Evolutionary conservation across 805 yeast species (phyloP).

Genomic region (Metschnikowia arizonensis): DNA sequence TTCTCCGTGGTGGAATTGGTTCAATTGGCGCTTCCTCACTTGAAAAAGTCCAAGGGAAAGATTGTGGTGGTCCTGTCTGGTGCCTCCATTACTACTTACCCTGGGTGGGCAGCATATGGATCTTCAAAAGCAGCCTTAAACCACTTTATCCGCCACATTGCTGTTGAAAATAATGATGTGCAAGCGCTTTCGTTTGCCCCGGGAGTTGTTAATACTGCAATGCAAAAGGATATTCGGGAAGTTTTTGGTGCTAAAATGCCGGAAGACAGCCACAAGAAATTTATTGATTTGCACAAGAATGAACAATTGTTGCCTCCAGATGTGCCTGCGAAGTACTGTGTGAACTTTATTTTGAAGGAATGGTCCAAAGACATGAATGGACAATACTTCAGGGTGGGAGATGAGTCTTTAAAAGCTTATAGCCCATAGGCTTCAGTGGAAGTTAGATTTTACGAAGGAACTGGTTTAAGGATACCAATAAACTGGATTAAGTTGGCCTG

Average conservation of each 20-base stretch:
- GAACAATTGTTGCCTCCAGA: conserved; percentile 61
- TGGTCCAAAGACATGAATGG: conserved; percentile 61
- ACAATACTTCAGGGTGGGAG: conserved; percentile 58
- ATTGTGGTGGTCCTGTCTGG: conserved; percentile 86
- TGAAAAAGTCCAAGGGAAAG: conserved; percentile 54
- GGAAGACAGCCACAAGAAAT: conserved; percentile 52
- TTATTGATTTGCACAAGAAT: conserved; percentile 56
- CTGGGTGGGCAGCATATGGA: conserved; percentile 92
- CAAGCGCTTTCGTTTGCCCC: conserved; percentile 77
- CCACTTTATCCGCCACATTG: conserved; percentile 63
- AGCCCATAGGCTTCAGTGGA: neutral
- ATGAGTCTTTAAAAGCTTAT: conserved; percentile 21
- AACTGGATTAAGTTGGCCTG: neutral
- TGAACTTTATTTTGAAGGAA: conserved; percentile 60
- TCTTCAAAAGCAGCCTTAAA: conserved; percentile 89
- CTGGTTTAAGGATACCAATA: too few relatives aligned
- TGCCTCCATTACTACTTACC: conserved; percentile 59
- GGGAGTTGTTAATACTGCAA: conserved; percentile 87
- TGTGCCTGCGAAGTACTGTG: conserved; percentile 69
- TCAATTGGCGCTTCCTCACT: conserved; percentile 50
- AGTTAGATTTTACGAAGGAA: too few relatives aligned
- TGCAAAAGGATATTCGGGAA: conserved; percentile 81
- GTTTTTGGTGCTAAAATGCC: conserved; percentile 59
- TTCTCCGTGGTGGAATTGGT: conserved; percentile 69
- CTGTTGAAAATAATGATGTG: conserved; percentile 61